phyloP scores from a whole-genome alignment of 768 basidiomycete genomes.

The Pleurotus eryngii region DNA sequence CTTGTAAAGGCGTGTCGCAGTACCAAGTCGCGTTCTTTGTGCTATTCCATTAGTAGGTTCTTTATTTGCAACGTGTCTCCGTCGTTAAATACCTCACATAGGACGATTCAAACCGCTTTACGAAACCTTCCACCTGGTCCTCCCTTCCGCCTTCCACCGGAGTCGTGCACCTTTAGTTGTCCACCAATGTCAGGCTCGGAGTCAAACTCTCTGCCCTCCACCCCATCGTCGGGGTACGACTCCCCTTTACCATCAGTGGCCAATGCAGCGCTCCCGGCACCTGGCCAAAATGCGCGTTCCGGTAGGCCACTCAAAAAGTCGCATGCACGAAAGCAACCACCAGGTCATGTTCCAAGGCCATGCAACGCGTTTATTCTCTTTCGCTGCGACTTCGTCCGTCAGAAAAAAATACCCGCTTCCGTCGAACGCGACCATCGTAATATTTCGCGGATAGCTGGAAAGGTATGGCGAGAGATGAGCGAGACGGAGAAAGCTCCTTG shows the following conservation, averaged over 20 bases:
- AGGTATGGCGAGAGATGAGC: conserved; percentile 60
- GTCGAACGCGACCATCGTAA: conserved; percentile 67
- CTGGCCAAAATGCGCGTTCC: neutral
- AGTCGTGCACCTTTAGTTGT: too few species aligned
- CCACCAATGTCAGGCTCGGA: neutral
- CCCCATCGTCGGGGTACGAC: neutral
- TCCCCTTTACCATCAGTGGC: neutral
- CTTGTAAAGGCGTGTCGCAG: neutral
- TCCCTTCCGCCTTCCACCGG: neutral
- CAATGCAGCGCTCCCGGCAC: neutral
- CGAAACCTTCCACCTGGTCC: neutral
- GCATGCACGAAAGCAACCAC: conserved; percentile 45
- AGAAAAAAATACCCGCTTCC: conserved; percentile 49
- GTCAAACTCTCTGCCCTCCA: neutral
- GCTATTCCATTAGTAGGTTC: conserved; percentile 8
- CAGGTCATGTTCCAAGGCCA: conserved; percentile 65
- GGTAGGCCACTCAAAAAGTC: conserved; percentile 11
- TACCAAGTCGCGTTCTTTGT: conserved; percentile 1
- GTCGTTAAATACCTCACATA: conserved; percentile 4
- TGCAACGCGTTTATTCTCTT: conserved; percentile 81
- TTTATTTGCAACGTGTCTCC: conserved; percentile 9
- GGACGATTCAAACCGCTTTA: neutral
- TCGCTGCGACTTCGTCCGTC: conserved; percentile 67
- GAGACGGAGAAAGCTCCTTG: conserved; percentile 43
- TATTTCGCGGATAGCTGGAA: conserved; percentile 63